These are phyloP conservation scores for Saccharomyces hybrid DNA, from an alignment of 1,139 yeast species.

Conservation along the genomic window DNA sequence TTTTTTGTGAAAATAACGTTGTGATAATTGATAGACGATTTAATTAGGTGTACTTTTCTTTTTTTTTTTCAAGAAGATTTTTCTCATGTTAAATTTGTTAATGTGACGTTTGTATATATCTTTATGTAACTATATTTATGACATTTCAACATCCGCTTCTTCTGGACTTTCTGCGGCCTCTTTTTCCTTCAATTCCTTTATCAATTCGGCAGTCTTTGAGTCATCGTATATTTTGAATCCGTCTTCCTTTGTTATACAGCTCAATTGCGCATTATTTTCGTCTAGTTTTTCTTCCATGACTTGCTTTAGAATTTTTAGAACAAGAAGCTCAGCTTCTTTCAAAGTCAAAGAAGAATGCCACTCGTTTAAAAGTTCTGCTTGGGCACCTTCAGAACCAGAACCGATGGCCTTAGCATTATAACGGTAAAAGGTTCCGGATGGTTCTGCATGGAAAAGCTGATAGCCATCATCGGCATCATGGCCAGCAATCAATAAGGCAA, in stretches of 20 bases:
- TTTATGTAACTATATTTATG: conserved; percentile 11
- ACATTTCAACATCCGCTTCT: conserved; percentile 29
- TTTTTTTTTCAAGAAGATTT: background rate
- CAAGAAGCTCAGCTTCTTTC: conserved; percentile 85
- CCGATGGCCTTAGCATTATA: conserved; percentile 99
- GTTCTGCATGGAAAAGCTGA: conserved; percentile 97
- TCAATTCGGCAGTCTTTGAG: conserved; percentile 75
- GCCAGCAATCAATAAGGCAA: conserved; percentile 93
- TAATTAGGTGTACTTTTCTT: background rate
- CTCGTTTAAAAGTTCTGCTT: conserved; percentile 93
- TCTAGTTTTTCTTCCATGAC: conserved; percentile 99
- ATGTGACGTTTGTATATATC: conserved; percentile 6
- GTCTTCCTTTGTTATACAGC: conserved; percentile 77
- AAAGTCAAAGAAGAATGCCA: conserved; percentile 92
- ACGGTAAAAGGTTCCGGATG: conserved; percentile 94
- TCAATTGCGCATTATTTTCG: conserved; percentile 90
- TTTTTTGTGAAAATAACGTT: background rate
- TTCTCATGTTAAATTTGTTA: background rate
- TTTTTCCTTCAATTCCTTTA: conserved; percentile 66
- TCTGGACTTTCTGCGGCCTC: conserved; percentile 43
- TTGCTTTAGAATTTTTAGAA: conserved; percentile 85
- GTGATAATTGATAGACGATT: background rate
- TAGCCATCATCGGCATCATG: conserved; percentile 89
- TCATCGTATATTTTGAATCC: conserved; percentile 87
- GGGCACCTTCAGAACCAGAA: conserved; percentile 98